phyloP scores from a whole-genome alignment of 2,329 filamentous ascomycete species.

The Parasarocladium wereldwijsianum region DNA sequence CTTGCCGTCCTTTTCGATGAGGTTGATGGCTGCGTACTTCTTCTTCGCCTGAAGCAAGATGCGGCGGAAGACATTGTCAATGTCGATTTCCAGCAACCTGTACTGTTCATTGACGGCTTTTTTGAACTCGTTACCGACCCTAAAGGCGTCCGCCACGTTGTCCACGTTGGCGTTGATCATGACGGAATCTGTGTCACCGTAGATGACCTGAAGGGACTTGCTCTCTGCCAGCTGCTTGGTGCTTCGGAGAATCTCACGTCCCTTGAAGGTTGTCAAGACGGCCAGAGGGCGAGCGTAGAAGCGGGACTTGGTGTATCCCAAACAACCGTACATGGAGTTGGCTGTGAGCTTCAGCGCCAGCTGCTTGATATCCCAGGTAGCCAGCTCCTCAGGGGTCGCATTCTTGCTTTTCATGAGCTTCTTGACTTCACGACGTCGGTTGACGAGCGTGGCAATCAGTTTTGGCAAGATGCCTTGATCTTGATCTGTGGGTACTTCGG shows the following conservation, averaged over 20 bases:
- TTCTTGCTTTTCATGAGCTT: conserved; percentile 89
- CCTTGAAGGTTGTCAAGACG: conserved; percentile 92
- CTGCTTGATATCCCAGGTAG: conserved; percentile 97
- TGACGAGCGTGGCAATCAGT: conserved; percentile 84
- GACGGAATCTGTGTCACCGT: conserved; percentile 97
- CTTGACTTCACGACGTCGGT: conserved; percentile 82
- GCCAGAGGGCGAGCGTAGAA: conserved; percentile 94
- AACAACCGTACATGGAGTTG: conserved; percentile 98
- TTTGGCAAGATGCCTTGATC: conserved; percentile 75
- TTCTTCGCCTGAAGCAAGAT: conserved; percentile 95
- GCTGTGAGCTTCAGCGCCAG: conserved; percentile 91
- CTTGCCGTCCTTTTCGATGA: conserved; percentile 78
- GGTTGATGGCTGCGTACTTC: conserved; percentile 95
- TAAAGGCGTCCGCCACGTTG: conserved; percentile 78
- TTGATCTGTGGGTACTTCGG: conserved; percentile 67
- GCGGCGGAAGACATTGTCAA: conserved; percentile 91
- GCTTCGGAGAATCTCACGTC: conserved; percentile 88
- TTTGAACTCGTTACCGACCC: conserved; percentile 91
- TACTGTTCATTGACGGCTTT: conserved; percentile 89
- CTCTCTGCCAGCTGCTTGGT: conserved; percentile 93
- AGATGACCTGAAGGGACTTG: conserved; percentile 86
- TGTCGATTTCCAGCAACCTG: conserved; percentile 86
- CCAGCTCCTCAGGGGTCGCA: conserved; percentile 72
- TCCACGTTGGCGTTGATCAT: conserved; percentile 99
- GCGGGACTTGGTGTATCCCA: conserved; percentile 91